A percentile compares a stretch with the other conserved stretches of the same genome.
These are phyloP conservation scores for Panicum miliaceum DNA, from an alignment of 176 grass and related monocot genomes.

Conservation along the genomic window DNA sequence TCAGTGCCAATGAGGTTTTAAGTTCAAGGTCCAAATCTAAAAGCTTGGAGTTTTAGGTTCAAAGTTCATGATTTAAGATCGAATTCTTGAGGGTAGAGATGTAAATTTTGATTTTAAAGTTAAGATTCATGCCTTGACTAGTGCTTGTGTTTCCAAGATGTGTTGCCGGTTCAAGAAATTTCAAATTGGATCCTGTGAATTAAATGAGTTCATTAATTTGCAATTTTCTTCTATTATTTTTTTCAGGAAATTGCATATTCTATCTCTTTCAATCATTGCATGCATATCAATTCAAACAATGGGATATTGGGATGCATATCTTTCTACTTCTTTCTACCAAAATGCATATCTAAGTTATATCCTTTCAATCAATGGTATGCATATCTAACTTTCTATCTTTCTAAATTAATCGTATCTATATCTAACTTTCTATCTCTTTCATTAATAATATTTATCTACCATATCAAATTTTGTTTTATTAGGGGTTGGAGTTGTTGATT, in stretches of 20 bases:
- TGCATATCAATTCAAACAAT: background rate
- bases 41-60: background rate
- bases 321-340: no score
- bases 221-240: background rate
- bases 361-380: background rate
- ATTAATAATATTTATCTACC: background rate
- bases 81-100: background rate
- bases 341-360: background rate
- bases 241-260: background rate
- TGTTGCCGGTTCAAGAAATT: background rate
- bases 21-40: background rate
- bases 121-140: background rate
- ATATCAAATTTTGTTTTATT: background rate
- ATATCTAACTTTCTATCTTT: background rate
- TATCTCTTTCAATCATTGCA: background rate
- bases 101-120: background rate
- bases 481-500: background rate
- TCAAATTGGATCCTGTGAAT: background rate
- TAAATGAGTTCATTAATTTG: background rate
- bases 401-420: background rate
- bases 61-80: background rate
- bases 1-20: background rate
- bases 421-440: background rate
- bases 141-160: background rate
- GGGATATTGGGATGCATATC: no score